phyloP scores from a whole-genome alignment of 805 yeast species.

The Metschnikowia kunwiensis region DNA sequence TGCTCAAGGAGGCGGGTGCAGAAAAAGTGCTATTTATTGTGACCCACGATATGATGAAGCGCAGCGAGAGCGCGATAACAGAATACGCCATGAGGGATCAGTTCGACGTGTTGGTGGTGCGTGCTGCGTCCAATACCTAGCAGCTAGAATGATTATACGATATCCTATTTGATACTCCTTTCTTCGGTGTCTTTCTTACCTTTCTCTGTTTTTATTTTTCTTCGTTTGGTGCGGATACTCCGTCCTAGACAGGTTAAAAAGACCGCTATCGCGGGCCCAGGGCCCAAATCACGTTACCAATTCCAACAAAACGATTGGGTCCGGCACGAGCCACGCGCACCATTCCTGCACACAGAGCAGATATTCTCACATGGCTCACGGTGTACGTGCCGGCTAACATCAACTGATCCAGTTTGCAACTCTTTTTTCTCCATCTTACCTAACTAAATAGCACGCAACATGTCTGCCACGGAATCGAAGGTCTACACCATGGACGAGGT shows the following conservation, averaged over 20 bases:
- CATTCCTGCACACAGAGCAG: not conserved
- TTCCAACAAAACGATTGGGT: slow-evolving; percentile 18
- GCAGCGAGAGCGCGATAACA: not conserved
- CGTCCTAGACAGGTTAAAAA: too few species aligned
- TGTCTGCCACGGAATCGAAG: slow-evolving; percentile 28
- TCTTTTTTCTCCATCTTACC: too few species aligned
- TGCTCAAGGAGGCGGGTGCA: not conserved
- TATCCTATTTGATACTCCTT: too few species aligned
- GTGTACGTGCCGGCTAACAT: too few species aligned
- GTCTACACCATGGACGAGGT: slow-evolving; percentile 55
- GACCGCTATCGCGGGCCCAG: not conserved
- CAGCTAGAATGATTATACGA: too few species aligned
- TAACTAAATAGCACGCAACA: too few species aligned
- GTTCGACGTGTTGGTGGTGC: slow-evolving; percentile 17
- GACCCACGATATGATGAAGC: slow-evolving; percentile 15
- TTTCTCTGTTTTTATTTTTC: too few species aligned
- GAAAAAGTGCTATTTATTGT: slow-evolving; percentile 10
- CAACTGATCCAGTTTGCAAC: too few species aligned
- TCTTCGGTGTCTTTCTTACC: too few species aligned
- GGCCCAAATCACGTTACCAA: slow-evolving; percentile 7
- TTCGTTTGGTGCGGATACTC: too few species aligned
- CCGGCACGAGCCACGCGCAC: slow-evolving; percentile 9
- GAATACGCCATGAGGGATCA: slow-evolving; percentile 8
- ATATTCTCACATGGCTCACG: slow-evolving; percentile 6
- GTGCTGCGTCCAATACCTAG: too few species aligned